Evolutionary conservation across 2,329 filamentous ascomycete genomes (phyloP), one percentile per base, ranked within the genome.

Genomic region (Pseudodiploospora longispora): DNA sequence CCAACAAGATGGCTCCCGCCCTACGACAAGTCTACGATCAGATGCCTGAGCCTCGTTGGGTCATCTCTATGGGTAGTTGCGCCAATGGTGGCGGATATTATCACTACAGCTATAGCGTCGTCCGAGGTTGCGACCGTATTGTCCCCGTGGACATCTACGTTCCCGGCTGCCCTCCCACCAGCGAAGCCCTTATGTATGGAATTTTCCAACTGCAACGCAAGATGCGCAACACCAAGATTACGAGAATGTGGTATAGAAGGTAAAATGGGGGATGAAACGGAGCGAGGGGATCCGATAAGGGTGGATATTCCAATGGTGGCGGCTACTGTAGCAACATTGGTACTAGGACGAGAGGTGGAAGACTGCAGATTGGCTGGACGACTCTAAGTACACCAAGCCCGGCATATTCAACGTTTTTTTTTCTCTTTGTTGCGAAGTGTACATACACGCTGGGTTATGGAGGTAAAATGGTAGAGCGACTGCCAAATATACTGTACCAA

Each of bases 1-100:
- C 87, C 55, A 95, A 95, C 75, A 95, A 95, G 74, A 95, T 95
- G 89, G 88, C 87, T 1, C 87, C 89, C 2, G 89, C 89, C 31
- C 71, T 95, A 60, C 77, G 89, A 65, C 87, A 93, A 69, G 84
- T 94, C 50, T 95, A 95, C 70, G 89, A 95, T 66, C 89, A 95
- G 73, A 95, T 95, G 88, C 87, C 88, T 30, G 88, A 95, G 30
- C 88, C 88, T 12, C 77, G 85, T 60, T 95, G 87, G 87, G 87
- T 91, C 55, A 65, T 80, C 58, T 86, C 81, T 55, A 91, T 91
- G 86, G 86, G 86, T 9, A 86, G 81, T 58, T 91, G 86, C 64
- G 86, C 86, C 48, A 90, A 90, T 65, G 86, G 86, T 41, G 86
- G 86, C 49, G 86, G 86, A 43, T 91, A 91, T 70, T 90, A 91